These are phyloP conservation scores for Nicotiana benthamiana DNA, from an alignment of 257 asterid species.

Conservation along the genomic window DNA sequence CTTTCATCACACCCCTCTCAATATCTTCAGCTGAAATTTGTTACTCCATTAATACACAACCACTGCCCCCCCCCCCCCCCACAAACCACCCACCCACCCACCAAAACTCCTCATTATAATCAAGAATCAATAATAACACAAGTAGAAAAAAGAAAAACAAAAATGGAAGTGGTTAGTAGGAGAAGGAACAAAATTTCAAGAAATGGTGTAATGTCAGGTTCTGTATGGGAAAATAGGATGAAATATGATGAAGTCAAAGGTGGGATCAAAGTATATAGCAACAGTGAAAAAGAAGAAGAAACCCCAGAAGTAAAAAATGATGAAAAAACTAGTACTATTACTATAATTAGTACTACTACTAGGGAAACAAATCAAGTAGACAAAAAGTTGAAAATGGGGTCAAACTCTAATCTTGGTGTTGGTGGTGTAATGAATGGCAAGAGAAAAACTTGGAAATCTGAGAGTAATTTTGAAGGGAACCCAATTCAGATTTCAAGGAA, in stretches of 20 bases:
- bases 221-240: constrained; percentile 90
- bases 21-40: constrained; percentile 40
- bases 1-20: constrained; percentile 25
- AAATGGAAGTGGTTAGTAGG: constrained; percentile 37
- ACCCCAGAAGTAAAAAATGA: constrained; percentile 8
- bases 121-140: constrained; percentile 3
- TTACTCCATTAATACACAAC: constrained; percentile 18
- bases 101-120: constrained; percentile 5
- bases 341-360: too few species aligned
- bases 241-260: constrained; percentile 62
- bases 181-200: constrained; percentile 46
- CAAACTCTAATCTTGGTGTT: constrained; percentile 35
- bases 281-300: constrained; percentile 16
- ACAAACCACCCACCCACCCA: neutral
- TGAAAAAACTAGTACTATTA: constrained; percentile 6
- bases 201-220: constrained; percentile 45
- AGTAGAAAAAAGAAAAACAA: constrained; percentile 17
- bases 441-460: constrained; percentile 80
- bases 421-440: constrained; percentile 26
- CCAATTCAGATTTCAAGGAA: constrained; percentile 48
- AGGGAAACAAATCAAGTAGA: constrained; percentile 10
- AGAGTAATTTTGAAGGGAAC: constrained; percentile 28
- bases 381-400: constrained; percentile 18
- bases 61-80: constrained; percentile 9
- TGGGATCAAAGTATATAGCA: constrained; percentile 50